Evolutionary conservation across 179 eudicot species (phyloP).

Genomic region (Actinidia polygama): DNA sequence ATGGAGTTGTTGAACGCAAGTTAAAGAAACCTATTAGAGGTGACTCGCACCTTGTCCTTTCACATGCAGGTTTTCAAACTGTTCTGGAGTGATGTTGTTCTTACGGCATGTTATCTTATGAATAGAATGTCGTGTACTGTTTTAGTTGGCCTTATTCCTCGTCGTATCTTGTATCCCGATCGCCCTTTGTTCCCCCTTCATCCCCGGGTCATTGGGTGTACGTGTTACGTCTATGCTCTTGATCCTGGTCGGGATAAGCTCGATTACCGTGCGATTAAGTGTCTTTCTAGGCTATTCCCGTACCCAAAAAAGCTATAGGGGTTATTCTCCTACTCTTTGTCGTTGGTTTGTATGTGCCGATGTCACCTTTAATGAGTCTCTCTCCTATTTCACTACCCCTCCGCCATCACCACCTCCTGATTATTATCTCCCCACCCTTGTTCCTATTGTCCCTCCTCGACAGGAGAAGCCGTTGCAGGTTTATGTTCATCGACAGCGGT

Average conservation of each 20-base stretch:
- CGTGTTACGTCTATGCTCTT: not conserved
- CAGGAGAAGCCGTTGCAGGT: no score
- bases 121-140: not conserved
- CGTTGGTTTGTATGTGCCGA: not conserved
- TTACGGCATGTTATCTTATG: not conserved
- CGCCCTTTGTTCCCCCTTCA: not conserved
- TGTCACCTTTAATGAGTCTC: not conserved
- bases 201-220: not conserved
- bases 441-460: no score
- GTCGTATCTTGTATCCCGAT: not conserved
- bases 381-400: not conserved
- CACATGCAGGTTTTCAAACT: not conserved
- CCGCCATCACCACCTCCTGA: no score
- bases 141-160: not conserved
- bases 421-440: no score
- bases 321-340: not conserved
- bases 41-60: not conserved
- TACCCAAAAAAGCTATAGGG: no score
- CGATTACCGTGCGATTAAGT: not conserved
- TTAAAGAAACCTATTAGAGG: not conserved
- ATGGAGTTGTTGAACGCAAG: not conserved
- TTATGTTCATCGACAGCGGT: no score
- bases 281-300: not conserved
- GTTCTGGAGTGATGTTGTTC: not conserved
- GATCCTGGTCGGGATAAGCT: not conserved